These are phyloP conservation scores for Metarhizium anisopliae DNA, from an alignment of 2,329 filamentous ascomycete genomes.

Conservation along the genomic window DNA sequence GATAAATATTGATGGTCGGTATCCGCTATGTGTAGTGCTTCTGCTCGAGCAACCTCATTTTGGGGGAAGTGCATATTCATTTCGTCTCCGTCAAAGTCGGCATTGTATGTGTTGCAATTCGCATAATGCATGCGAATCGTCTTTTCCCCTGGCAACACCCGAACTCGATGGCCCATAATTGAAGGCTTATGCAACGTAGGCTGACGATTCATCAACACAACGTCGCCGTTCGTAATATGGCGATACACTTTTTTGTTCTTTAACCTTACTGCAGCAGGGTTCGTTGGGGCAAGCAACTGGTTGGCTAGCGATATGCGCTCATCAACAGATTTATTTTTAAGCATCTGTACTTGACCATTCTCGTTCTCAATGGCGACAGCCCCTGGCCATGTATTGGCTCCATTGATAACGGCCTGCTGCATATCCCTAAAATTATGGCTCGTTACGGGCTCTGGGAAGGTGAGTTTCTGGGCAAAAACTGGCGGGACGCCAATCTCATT, in stretches of 20 bases:
- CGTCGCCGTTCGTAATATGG: conserved; percentile 91
- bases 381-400: conserved; percentile 86
- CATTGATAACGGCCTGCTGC: conserved; percentile 93
- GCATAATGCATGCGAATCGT: conserved; percentile 99
- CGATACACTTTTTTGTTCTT: conserved; percentile 94
- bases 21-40: conserved; percentile 87
- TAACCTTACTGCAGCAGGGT: conserved; percentile 34
- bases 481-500: conserved; percentile 97
- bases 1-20: conserved; percentile 97
- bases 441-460: conserved; percentile 94
- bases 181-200: conserved; percentile 97
- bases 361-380: conserved; percentile 94
- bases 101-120: conserved; percentile 99
- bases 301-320: conserved; percentile 87
- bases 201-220: conserved; percentile 97
- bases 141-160: conserved; percentile 87
- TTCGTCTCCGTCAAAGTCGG: conserved; percentile 97
- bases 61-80: conserved; percentile 99
- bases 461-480: conserved; percentile 94
- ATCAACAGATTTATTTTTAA: conserved; percentile 79
- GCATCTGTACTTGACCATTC: conserved; percentile 79
- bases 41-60: conserved; percentile 86
- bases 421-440: conserved; percentile 95
- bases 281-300: conserved; percentile 76
- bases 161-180: conserved; percentile 94